phyloP scores from a whole-genome alignment of 805 yeast species.

The Ogataea haglerorum region DNA sequence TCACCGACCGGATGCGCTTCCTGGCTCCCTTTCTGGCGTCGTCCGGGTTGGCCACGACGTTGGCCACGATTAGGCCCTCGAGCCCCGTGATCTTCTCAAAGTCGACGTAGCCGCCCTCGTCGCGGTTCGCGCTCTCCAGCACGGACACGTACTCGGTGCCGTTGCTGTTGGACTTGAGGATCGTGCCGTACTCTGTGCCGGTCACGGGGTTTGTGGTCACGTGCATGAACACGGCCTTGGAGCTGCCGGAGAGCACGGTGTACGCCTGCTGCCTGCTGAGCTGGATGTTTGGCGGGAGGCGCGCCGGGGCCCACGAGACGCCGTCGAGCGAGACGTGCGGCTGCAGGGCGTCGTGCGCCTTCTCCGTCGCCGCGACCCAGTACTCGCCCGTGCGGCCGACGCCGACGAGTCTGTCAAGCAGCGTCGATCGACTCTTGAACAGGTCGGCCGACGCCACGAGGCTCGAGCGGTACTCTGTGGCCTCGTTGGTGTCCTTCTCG shows the following conservation, averaged over 20 bases:
- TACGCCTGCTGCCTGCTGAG: conserved; percentile 63
- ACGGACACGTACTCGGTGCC: conserved; percentile 79
- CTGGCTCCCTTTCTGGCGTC: conserved; percentile 41
- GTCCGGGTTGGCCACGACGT: conserved; percentile 55
- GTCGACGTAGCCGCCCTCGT: conserved; percentile 72
- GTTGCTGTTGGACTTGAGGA: conserved; percentile 80
- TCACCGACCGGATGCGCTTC: conserved; percentile 63
- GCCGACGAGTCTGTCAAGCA: conserved; percentile 60
- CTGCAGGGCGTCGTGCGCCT: conserved; percentile 47
- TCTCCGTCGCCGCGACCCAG: conserved; percentile 63
- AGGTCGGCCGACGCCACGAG: conserved; percentile 49
- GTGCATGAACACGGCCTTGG: conserved; percentile 72
- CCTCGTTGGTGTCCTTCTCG: conserved; percentile 41
- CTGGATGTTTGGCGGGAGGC: conserved; percentile 63
- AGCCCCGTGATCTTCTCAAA: conserved; percentile 76
- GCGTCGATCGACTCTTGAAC: conserved; percentile 39
- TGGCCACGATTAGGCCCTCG: conserved; percentile 82
- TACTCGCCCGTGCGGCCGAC: conserved; percentile 67
- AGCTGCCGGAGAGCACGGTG: conserved; percentile 68
- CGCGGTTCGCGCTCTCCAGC: conserved; percentile 68
- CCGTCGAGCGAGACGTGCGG: conserved; percentile 79
- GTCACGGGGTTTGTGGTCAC: conserved; percentile 57
- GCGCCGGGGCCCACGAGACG: conserved; percentile 63
- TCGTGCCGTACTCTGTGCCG: conserved; percentile 66
- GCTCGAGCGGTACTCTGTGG: conserved; percentile 30